Evolutionary conservation across 352 stramenopile species (phyloP).

Genomic region (Phytophthora cryptogea): DNA sequence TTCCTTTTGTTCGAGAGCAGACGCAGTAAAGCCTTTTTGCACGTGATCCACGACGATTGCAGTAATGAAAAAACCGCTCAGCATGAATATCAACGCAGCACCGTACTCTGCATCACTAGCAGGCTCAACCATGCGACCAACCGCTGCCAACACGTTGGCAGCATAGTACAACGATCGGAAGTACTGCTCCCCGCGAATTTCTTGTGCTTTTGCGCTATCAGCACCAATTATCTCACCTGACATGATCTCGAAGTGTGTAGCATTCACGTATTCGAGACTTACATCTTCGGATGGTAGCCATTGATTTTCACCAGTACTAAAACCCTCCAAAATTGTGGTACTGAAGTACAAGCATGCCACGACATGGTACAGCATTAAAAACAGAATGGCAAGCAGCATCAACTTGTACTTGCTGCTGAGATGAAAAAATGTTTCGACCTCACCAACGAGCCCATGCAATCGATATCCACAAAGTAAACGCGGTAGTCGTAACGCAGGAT

Average conservation of each 20-base stretch:
- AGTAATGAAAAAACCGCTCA: constrained; percentile 70
- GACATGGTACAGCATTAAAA: constrained; percentile 59
- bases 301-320: constrained; percentile 41
- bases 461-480: constrained; percentile 42
- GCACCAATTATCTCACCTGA: constrained; percentile 25
- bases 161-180: constrained; percentile 65
- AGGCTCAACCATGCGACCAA: constrained; percentile 54
- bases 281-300: constrained; percentile 59
- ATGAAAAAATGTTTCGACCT: constrained; percentile 44
- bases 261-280: constrained; percentile 40
- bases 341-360: constrained; percentile 61
- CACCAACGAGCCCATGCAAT: constrained; percentile 39
- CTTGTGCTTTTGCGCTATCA: constrained; percentile 24
- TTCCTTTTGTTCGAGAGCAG: constrained; percentile 68
- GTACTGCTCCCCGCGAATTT: constrained; percentile 54
- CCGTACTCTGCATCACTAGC: constrained; percentile 51
- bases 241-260: constrained; percentile 34
- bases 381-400: constrained; percentile 39
- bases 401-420: constrained; percentile 47
- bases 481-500: constrained; percentile 31
- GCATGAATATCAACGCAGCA: constrained; percentile 61
- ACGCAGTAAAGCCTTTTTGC: constrained; percentile 67
- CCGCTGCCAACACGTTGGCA: constrained; percentile 50
- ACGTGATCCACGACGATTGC: constrained; percentile 74
- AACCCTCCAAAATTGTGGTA: constrained; percentile 49